Percentiles rank a stretch among this genome's conserved stretches.
Evolutionary conservation across 345 rosid genomes (phyloP).

Genomic region (Conringia planisiliqua): DNA sequence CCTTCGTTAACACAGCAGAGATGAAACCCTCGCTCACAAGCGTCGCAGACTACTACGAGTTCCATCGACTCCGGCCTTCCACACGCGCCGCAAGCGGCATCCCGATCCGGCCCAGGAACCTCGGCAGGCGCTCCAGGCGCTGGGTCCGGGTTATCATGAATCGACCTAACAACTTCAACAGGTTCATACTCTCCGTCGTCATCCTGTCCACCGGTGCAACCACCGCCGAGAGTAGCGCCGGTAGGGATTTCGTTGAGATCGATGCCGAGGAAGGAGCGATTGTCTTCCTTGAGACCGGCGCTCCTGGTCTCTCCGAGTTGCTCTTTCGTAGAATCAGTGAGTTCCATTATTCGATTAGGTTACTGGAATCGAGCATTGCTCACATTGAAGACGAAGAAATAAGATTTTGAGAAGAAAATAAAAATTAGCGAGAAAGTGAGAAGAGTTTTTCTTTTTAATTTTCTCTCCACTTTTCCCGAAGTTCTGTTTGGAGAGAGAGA

Average conservation of each 20-base stretch:
- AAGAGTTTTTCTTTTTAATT: constrained; percentile 21
- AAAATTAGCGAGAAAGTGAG: constrained; percentile 11
- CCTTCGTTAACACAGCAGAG: constrained; percentile 39
- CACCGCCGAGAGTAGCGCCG: constrained; percentile 41
- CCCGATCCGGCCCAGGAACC: constrained; percentile 36
- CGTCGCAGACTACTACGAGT: constrained; percentile 76
- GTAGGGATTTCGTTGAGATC: constrained; percentile 99
- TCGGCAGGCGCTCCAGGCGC: constrained; percentile 52
- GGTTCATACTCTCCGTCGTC: constrained; percentile 41
- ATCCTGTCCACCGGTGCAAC: constrained; percentile 8
- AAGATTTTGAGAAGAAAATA: background rate
- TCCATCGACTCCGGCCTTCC: constrained; percentile 47
- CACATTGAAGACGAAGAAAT: constrained; percentile 20
- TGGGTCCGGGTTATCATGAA: constrained; percentile 62
- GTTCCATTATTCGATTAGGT: constrained; percentile 45
- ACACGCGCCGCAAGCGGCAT: constrained; percentile 52
- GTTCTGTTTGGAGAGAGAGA: constrained; percentile 15
- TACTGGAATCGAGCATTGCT: constrained; percentile 34
- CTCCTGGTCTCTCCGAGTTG: constrained; percentile 25
- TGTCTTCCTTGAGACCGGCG: constrained; percentile 30
- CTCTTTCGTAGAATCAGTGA: constrained; percentile 34
- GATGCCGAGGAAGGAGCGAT: constrained; percentile 72
- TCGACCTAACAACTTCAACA: constrained; percentile 54
- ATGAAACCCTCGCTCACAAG: constrained; percentile 88
- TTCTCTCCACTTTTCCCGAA: constrained; percentile 31